Evolutionary conservation across 2,329 filamentous ascomycete species (phyloP).

Genomic region (Lachnellula hyalina): DNA sequence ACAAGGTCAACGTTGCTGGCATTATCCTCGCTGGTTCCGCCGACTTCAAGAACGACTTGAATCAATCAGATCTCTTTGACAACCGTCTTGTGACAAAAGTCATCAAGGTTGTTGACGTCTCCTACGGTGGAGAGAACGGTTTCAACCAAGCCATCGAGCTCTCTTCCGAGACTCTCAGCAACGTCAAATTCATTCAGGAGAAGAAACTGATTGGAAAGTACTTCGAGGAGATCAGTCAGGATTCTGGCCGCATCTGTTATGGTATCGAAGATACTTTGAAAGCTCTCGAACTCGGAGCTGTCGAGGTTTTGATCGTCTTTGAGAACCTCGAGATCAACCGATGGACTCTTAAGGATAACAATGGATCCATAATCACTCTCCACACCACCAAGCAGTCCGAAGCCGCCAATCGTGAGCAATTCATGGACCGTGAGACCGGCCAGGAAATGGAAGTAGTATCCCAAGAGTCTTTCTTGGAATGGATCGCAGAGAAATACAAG

Average conservation of each 20-base stretch:
- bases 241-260: conserved; percentile 95
- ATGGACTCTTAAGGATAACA: conserved; percentile 79
- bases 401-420: conserved; percentile 66
- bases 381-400: conserved; percentile 89
- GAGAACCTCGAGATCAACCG: conserved; percentile 95
- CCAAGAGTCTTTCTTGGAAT: conserved; percentile 93
- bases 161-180: conserved; percentile 89
- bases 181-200: conserved; percentile 99
- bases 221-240: conserved; percentile 98
- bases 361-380: conserved; percentile 66
- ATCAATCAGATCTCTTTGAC: conserved; percentile 97
- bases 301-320: conserved; percentile 91
- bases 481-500: conserved; percentile 98
- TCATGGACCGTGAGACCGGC: conserved; percentile 92
- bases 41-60: conserved; percentile 99
- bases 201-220: conserved; percentile 99
- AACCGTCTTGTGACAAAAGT: conserved; percentile 87
- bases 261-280: conserved; percentile 97
- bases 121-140: conserved; percentile 97
- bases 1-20: conserved; percentile 97
- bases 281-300: conserved; percentile 90
- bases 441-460: conserved; percentile 95
- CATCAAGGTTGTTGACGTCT: conserved; percentile 99
- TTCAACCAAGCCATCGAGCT: conserved; percentile 99
- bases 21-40: conserved; percentile 94